Evolutionary conservation across 345 rosid species (phyloP), one percentile per base, ranked within the genome.

Genomic region (Moricandia arvensis): DNA sequence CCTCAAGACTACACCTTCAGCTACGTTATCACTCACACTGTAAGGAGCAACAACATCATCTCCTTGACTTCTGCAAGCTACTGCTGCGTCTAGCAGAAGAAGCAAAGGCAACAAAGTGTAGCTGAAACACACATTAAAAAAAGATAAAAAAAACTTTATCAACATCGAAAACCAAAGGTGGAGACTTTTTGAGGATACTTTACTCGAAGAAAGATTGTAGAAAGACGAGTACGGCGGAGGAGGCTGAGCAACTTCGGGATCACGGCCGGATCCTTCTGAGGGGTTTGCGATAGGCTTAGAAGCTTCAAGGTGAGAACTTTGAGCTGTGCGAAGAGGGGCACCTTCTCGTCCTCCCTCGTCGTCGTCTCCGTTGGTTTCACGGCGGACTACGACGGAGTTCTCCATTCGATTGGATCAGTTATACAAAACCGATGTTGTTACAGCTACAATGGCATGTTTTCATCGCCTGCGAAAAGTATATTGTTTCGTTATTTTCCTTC

Each of bases 201-300:
- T 76, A 94, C 98, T 94, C 92, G 77, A 91, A 88, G 85, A 91
- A 85, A 3, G 96, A 87, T 57, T 91, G 97, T 9, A 94, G 89
- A 55, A 62, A 69, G 89, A 82, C 55, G 83, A 59, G 86, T 72
- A 35, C 66, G 43, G 63, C 85, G 88, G 79, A 91, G 90, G 70
- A 87, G 78, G 6, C 34, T 69, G 71, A 86, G 89, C 58, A 94
- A 74, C 0, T 83, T 82, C 34, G 86, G 74, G 54, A 91, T 60
- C 4, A 86, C 76, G n/a, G 86, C 68, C 51, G 86, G 76, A 21
- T 77, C 60, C 31, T 75, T 81, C 68, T 68, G 80, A 73, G 88
- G 88, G 86, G 82, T 89, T 79, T 87, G 90, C 6, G 87, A 62
- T 62, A 91, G 84, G 63, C 82, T 85, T 1, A 94, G 85, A 72